phyloP scores from a whole-genome alignment of 257 asterid genomes.

The Haberlea rhodopensis region DNA sequence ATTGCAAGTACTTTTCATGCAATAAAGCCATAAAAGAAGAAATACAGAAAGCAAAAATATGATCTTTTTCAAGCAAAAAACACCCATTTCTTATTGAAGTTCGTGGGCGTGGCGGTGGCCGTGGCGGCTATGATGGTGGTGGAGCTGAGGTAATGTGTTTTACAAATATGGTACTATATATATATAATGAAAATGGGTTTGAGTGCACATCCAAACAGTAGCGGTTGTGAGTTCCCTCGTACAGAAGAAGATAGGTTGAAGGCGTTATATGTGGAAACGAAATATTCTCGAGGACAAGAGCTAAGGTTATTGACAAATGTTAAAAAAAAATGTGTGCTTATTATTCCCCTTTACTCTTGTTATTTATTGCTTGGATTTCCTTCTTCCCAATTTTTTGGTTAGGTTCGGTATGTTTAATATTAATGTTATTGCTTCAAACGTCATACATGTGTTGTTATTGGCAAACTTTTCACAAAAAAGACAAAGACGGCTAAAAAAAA shows the following conservation, averaged over 20 bases:
- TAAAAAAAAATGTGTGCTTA: slow-evolving; percentile 28
- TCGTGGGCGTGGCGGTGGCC: background rate
- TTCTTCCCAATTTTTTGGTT: slow-evolving; percentile 45
- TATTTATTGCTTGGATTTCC: slow-evolving; percentile 36
- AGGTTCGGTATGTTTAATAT: slow-evolving; percentile 16
- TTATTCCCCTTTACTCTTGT: slow-evolving; percentile 20
- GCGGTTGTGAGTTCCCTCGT: too few species aligned
- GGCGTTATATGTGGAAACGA: background rate
- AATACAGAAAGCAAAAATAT: slow-evolving; percentile 46
- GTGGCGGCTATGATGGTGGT: slow-evolving; percentile 10
- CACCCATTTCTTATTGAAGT: slow-evolving; percentile 35
- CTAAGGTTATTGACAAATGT: slow-evolving; percentile 23
- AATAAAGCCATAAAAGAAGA: slow-evolving; percentile 46
- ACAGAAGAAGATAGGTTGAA: too few species aligned
- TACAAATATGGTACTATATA: slow-evolving; percentile 14
- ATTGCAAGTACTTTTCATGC: slow-evolving; percentile 48
- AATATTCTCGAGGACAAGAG: slow-evolving; percentile 23
- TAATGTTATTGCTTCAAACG: too few species aligned
- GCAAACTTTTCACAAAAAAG: background rate
- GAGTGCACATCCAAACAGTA: too few species aligned
- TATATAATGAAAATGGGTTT: too few species aligned
- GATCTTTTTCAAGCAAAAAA: slow-evolving; percentile 43
- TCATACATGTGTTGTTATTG: background rate
- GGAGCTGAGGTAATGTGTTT: slow-evolving; percentile 19
- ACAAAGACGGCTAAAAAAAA: background rate